Percentiles rank a stretch among this genome's conserved stretches.
These are phyloP conservation scores for Botrytis aclada DNA, from an alignment of 2,329 filamentous ascomycete species.

Conservation along the genomic window DNA sequence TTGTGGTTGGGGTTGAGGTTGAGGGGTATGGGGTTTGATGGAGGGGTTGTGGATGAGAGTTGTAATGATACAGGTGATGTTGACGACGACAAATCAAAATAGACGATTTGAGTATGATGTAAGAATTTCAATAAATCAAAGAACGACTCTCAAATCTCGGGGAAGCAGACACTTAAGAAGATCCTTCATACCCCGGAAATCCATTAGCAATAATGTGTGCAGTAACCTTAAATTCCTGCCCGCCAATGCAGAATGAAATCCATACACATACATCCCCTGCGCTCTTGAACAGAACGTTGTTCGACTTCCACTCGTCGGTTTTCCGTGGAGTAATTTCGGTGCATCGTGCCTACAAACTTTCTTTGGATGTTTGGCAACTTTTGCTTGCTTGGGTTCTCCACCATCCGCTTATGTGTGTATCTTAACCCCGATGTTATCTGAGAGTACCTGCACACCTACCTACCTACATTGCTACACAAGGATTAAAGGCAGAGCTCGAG, in stretches of 20 bases:
- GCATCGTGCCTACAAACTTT: neutral
- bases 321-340: neutral
- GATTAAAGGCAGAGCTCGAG: no score
- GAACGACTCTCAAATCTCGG: neutral
- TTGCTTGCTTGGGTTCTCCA: neutral
- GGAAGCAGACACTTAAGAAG: neutral
- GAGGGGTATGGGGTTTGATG: slow-evolving; percentile 54
- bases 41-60: slow-evolving; percentile 43
- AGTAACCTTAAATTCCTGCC: neutral
- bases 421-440: neutral
- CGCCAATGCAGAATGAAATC: neutral
- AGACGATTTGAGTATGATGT: neutral
- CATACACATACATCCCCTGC: neutral
- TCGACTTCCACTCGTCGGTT: neutral
- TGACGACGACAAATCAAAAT: neutral
- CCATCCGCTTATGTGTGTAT: neutral
- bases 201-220: neutral
- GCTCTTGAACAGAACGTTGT: neutral
- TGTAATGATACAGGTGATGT: neutral
- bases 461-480: no score
- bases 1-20: slow-evolving; percentile 68
- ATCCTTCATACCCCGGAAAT: neutral
- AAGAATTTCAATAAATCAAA: neutral
- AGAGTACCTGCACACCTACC: neutral
- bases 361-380: neutral